Base-by-base conservation (phyloP, 148 eudicot genomes). In the Heliosperma pusillum region DNA sequence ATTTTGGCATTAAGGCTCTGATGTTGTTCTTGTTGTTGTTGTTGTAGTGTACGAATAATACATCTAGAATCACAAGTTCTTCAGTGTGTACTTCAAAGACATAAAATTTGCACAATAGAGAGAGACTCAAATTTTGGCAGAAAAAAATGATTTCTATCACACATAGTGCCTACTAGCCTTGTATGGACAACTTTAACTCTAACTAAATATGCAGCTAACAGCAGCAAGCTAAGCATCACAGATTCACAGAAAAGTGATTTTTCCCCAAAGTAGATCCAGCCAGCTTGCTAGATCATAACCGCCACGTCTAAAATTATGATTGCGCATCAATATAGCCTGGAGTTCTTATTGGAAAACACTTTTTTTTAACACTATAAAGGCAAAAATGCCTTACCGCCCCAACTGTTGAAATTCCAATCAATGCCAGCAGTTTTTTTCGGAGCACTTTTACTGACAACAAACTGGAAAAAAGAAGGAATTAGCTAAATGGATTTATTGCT, bases 321-420 rank as follows among this genome's bases (percentile, higher is more conserved):
- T 16, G 3, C 53, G 55, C 5, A 17, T 2, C 12, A 50, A 50
- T 3, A 11, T 12, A 13, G 19, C 15, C 3, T 13, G 17, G 17
- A 50, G 55, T 50, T 50, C 16, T 50, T 16, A 12, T 50, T 4
- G 16, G 55, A 50, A 50, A 50, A 50, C 55, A 1, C 19, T 50
- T 50, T 50, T 50, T 10, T 50, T 50, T 12, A 13, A 50, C 19
- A 16, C 12, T 16, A 50, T 13, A 50, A 77, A 75, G 62, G 40
- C 5, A 36, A 24, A 71, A 73, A 73, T 63, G 29, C 36, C 88
- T 82, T 85, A 95, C 98, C 98, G 55, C 99, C 99, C 88, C 91
- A 96, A 77, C 93, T 83, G 81, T 96, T 96, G 78, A 96, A 96
- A 74, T 71, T 88, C 99, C 99, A 96, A 82, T 96, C 97, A 63